phyloP scores from a whole-genome alignment of 2,329 filamentous ascomycete species.

The Aspergillus costaricaensis region DNA sequence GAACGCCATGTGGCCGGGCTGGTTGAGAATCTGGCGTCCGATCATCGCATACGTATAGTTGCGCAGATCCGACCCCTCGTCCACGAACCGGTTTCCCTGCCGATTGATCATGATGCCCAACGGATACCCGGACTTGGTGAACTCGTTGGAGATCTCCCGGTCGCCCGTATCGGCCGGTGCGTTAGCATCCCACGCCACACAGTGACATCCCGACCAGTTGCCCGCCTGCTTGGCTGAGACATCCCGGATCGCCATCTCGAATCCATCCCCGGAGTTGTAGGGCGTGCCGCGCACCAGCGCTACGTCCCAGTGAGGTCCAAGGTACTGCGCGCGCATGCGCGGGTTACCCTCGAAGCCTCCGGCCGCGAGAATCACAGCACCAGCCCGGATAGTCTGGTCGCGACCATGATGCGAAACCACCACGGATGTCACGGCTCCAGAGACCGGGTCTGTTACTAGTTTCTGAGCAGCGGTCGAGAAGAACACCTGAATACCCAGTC shows the following conservation, averaged over 20 bases:
- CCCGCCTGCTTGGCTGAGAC: slow-evolving; percentile 56
- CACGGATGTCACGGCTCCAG: slow-evolving; percentile 23
- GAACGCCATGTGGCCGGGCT: slow-evolving; percentile 61
- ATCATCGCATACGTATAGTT: slow-evolving; percentile 71
- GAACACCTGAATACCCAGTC: slow-evolving; percentile 47
- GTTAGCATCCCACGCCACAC: slow-evolving; percentile 66
- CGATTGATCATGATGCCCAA: slow-evolving; percentile 66
- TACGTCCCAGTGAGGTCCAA: slow-evolving; percentile 64
- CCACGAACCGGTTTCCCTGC: slow-evolving; percentile 62
- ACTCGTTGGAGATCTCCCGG: slow-evolving; percentile 63
- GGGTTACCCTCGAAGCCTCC: slow-evolving; percentile 67
- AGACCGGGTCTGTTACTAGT: slow-evolving; percentile 23
- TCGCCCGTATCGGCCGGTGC: slow-evolving; percentile 58
- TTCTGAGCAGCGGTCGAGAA: slow-evolving; percentile 50
- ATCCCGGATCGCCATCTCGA: slow-evolving; percentile 56
- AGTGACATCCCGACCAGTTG: slow-evolving; percentile 67
- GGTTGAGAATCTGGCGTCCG: slow-evolving; percentile 61
- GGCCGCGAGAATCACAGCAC: slow-evolving; percentile 43
- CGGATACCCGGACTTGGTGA: slow-evolving; percentile 69
- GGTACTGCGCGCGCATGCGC: slow-evolving; percentile 55
- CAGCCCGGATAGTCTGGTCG: slow-evolving; percentile 20
- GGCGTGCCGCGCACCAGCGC: slow-evolving; percentile 65
- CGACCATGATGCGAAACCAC: slow-evolving; percentile 20
- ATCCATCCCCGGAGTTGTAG: slow-evolving; percentile 63
- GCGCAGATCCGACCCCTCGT: slow-evolving; percentile 65